Evolutionary conservation across 345 rosid genomes (phyloP), one percentile per base, ranked within the genome.

Genomic region (Salix dunnii): DNA sequence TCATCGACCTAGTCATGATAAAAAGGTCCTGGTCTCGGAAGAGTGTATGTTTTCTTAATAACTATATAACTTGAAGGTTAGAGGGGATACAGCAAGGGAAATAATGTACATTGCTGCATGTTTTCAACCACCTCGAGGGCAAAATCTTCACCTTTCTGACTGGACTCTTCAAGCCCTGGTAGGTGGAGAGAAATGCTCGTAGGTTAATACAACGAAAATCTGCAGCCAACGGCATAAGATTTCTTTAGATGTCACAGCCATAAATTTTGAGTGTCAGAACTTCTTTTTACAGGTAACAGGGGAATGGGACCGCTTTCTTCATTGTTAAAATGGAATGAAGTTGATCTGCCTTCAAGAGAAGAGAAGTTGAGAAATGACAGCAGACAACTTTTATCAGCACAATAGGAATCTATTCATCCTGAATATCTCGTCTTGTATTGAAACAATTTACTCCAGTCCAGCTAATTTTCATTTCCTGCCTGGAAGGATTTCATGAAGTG

Each of bases 221-320:
- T 21, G 60, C 60, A 53, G 60, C 60, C 60, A 53, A 7, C 25
- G 0, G 25, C 11, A 53, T 20, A 20, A 2, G 60, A 38, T 38
- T 38, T 38, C 42, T 7, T 8, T 38, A 38, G 42, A 53, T 53
- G 60, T 53, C 21, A n/a, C 58, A 51, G 8, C 68, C 68, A 13
- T 53, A 76, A 17, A 9, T 58, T 53, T n/a, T 27, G 66, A 55
- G 21, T 35, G 48, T 21, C 60, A 0, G 10, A 38, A 38, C 42
- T 17, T 30, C 21, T 10, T 28, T 38, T 68, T 14, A 14, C 53
- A 72, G 80, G 35, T 20, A 72, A 72, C 30, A 72, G 55, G 51
- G 80, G 49, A 64, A 78, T 78, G 80, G 80, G 80, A 27, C 42
- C 72, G 53, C 80, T 78, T 49, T 78, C 80, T 18, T 33, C 80